Evolutionary conservation across 345 rosid species (phyloP), one percentile per base, ranked within the genome.

Genomic region (Salix udensis): DNA sequence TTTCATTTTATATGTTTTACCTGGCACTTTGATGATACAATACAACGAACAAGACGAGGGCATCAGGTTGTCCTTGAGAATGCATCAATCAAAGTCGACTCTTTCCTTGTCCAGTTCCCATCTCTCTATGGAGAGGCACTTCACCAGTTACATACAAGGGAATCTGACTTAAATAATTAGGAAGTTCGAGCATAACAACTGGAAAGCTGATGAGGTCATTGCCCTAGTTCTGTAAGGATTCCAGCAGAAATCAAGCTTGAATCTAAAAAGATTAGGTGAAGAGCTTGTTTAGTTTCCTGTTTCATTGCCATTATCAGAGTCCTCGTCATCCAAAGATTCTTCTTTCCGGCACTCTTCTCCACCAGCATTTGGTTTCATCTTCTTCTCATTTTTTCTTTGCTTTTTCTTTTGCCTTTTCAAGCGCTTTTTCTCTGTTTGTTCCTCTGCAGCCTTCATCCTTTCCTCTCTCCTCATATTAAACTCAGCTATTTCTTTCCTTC

Each of bases 391-490:
- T 81, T 86, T 93, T 78, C 71, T 86, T 74, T 86, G 98, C 83
- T 79, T 96, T 84, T 91, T 92, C 94, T 86, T 93, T 73, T 92
- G 97, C 55, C 97, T 92, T 86, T 93, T 92, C 77, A 77, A 79
- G 15, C 92, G 96, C 83, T 92, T 96, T 85, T 96, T 96, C 39
- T 90, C 87, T 34, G 95, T 93, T 19, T 91, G 82, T 34, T 93
- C 99, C 83, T 96, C 98, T 0, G 88, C 91, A 18, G 91, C 91
- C 86, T 88, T 93, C 73, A 85, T 23, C 74, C 90, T 92, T 80
- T 93, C 98, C 76, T 93, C 99, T 83, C 96, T 91, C 83, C 97
- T 90, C 84, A 81, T 87, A 28, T 65, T 77, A 73, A 89, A 96
- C 65, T 92, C 99, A 0, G 96, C 91, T 75, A 86, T 30, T 78